Conservation (phyloP, 345 rosid species). For the Corymbia maculata region DNA sequence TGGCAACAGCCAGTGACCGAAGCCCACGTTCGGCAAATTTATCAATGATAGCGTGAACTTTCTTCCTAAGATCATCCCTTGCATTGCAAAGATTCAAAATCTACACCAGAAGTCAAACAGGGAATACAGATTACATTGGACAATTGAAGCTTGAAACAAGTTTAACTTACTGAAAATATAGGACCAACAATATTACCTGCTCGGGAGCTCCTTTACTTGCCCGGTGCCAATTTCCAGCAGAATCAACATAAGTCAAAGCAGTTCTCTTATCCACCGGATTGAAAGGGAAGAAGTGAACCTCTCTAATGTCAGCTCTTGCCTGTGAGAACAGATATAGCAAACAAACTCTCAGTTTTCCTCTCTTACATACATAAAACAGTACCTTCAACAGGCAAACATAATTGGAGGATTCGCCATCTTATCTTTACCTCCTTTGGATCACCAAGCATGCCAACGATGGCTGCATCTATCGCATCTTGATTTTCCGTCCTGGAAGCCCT, state of each 20-base stretch:
- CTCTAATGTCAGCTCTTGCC: constrained; percentile 33
- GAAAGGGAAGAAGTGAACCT: constrained; percentile 31
- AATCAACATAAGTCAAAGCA: constrained; percentile 23
- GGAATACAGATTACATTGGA: not conserved
- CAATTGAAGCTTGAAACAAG: not conserved
- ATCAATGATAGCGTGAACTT: constrained; percentile 15
- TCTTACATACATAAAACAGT: not conserved
- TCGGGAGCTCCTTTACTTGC: constrained; percentile 32
- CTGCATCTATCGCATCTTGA: constrained; percentile 32
- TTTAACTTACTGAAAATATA: not conserved
- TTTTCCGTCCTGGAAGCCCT: constrained; percentile 31
- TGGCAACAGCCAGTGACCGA: constrained; percentile 20
- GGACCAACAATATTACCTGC: constrained; percentile 11
- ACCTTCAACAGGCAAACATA: not conserved
- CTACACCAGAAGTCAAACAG: not conserved
- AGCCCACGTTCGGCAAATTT: constrained; percentile 32
- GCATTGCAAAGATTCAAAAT: constrained; percentile 15
- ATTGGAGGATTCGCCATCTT: not conserved
- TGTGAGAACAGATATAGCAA: not conserved
- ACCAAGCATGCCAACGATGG: constrained; percentile 25
- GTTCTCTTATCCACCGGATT: constrained; percentile 30
- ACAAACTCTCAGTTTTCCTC: not conserved
- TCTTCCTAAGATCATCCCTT: constrained; percentile 14
- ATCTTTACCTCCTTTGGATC: constrained; percentile 22
- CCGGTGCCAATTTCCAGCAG: constrained; percentile 20